Evolutionary conservation across 176 grass and related monocot genomes (phyloP).

Genomic region (Canna indica): DNA sequence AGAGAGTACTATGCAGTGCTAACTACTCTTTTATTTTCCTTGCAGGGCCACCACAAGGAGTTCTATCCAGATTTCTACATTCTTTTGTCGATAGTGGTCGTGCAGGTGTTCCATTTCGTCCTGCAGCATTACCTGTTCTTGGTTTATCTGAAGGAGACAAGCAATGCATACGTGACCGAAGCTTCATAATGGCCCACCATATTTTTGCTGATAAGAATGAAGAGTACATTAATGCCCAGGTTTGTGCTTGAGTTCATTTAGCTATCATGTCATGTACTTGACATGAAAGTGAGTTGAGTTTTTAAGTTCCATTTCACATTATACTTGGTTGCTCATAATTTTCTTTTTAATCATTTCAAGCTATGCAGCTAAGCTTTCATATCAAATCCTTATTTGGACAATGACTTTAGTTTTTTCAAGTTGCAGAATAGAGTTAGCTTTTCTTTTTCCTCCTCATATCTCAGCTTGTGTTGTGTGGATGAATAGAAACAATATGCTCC

Average conservation of each 20-base stretch:
- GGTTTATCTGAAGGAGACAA: slow-evolving; percentile 97
- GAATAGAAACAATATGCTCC: not conserved
- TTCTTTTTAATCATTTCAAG: not conserved
- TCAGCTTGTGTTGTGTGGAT: not conserved
- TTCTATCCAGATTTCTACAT: slow-evolving; percentile 77
- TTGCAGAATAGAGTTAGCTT: slow-evolving; percentile 16
- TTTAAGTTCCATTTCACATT: not conserved
- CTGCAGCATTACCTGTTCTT: slow-evolving; percentile 74
- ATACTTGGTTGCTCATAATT: not conserved
- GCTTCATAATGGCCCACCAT: slow-evolving; percentile 96
- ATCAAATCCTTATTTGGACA: too few relatives aligned
- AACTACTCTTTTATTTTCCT: slow-evolving; percentile 2
- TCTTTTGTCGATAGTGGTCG: slow-evolving; percentile 75
- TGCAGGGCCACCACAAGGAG: slow-evolving; percentile 87
- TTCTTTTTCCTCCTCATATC: slow-evolving; percentile 6
- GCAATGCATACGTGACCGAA: slow-evolving; percentile 87
- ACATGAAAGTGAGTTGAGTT: not conserved
- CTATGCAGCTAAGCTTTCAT: not conserved
- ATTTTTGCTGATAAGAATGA: slow-evolving; percentile 91
- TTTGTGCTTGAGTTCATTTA: not conserved
- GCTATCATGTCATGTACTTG: not conserved
- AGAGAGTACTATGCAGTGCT: not conserved
- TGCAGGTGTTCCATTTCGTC: slow-evolving; percentile 85
- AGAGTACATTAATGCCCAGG: slow-evolving; percentile 96
- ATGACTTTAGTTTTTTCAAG: not conserved